Evolutionary conservation across 169 alveolate genomes (phyloP).

Genomic region (Plasmodium sp.): DNA sequence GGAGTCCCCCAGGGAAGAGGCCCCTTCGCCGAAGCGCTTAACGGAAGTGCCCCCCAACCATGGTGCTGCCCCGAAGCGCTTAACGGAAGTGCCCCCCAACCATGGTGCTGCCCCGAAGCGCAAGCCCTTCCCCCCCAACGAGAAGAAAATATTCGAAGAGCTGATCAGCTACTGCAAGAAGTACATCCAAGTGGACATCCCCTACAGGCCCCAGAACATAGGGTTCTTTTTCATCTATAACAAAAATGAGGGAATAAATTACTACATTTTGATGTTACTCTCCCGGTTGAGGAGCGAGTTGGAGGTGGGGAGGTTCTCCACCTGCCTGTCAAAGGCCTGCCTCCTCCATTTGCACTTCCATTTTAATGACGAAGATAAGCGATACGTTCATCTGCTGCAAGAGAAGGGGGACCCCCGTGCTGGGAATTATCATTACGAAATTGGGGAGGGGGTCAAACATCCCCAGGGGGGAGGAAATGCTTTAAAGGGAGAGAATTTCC

Average conservation of each 20-base stretch:
- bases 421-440: slow-evolving; percentile 4
- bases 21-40: background rate
- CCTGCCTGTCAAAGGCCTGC: slow-evolving; percentile 31
- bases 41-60: background rate
- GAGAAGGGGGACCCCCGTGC: background rate
- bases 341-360: slow-evolving; percentile 9
- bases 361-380: slow-evolving; percentile 17
- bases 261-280: slow-evolving; percentile 47
- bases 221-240: slow-evolving; percentile 72
- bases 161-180: slow-evolving; percentile 48
- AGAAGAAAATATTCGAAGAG: slow-evolving; percentile 50
- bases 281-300: slow-evolving; percentile 1
- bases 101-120: background rate
- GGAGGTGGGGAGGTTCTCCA: background rate
- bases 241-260: slow-evolving; percentile 43
- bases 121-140: background rate
- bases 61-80: too few relatives aligned
- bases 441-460: background rate
- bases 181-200: slow-evolving; percentile 22
- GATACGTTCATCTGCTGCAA: slow-evolving; percentile 10
- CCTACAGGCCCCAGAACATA: slow-evolving; percentile 35
- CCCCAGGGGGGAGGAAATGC: background rate
- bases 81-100: background rate
- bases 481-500: background rate
- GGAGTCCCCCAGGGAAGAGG: background rate